phyloP scores from a whole-genome alignment of 1,284 basidiomycete genomes.

The Golubevia pallescens region DNA sequence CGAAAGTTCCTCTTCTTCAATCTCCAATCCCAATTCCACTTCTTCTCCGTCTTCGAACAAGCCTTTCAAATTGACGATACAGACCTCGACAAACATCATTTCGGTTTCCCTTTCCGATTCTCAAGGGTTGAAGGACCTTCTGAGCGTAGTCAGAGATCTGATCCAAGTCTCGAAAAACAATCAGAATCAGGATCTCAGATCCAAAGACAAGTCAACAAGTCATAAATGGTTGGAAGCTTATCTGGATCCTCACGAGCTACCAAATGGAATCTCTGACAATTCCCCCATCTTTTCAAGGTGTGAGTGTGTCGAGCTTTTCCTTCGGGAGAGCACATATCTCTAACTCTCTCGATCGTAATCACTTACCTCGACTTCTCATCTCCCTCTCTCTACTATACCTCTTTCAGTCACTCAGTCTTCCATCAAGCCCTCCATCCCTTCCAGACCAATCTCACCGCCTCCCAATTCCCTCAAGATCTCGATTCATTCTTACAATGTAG shows the following conservation, averaged over 20 bases:
- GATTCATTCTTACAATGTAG: neutral
- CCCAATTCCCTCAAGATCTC: neutral
- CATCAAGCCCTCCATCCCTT: neutral
- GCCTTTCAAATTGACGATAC: neutral
- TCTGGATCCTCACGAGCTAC: too few relatives aligned
- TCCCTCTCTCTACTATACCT: neutral
- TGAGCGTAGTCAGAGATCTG: neutral
- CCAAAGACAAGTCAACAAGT: too few relatives aligned
- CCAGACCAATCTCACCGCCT: neutral
- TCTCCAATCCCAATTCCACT: neutral
- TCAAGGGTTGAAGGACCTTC: neutral
- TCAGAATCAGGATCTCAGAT: neutral
- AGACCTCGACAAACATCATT: neutral
- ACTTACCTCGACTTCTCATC: too few relatives aligned
- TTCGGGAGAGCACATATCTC: too few relatives aligned
- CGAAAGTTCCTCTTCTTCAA: too few relatives aligned
- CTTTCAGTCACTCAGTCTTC: neutral
- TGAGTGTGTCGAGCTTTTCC: too few relatives aligned
- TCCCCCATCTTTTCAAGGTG: too few relatives aligned
- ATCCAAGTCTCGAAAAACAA: neutral
- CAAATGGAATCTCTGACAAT: too few relatives aligned
- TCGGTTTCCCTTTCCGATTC: neutral
- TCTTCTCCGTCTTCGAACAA: neutral
- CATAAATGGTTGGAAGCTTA: too few relatives aligned
- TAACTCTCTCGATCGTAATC: too few relatives aligned